phyloP scores from a whole-genome alignment of 179 eudicot genomes.

The Camellia oleifera region DNA sequence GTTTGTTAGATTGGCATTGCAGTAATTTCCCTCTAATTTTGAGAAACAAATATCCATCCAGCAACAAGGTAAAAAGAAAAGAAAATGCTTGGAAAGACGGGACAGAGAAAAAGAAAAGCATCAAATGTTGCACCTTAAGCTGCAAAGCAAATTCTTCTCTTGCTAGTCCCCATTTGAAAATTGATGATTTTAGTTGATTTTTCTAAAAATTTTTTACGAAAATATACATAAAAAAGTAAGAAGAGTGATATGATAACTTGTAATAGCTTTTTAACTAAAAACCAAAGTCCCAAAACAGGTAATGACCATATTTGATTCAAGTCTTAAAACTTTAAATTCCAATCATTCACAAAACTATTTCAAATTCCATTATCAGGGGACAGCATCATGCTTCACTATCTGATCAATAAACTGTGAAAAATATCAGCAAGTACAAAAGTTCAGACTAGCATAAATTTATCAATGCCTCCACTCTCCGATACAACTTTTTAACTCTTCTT shows the following conservation, averaged over 20 bases:
- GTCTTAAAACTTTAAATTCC: background rate
- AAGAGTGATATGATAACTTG: background rate
- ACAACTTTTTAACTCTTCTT: background rate
- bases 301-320: background rate
- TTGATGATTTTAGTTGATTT: too few species aligned
- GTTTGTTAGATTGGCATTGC: background rate
- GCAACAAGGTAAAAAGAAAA: background rate
- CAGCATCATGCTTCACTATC: background rate
- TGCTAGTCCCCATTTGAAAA: too few species aligned
- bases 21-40: background rate
- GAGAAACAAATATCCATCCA: background rate
- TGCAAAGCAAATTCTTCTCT: too few species aligned
- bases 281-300: too few species aligned
- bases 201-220: too few species aligned
- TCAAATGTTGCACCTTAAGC: too few species aligned
- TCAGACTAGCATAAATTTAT: background rate
- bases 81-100: too few species aligned
- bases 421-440: constrained; percentile 1
- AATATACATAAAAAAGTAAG: too few species aligned
- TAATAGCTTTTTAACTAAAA: too few species aligned
- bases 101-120: too few species aligned
- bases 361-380: background rate
- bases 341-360: too few species aligned
- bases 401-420: background rate
- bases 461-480: background rate